These are phyloP conservation scores for Xylaria sp. DNA, from an alignment of 2,329 filamentous ascomycete genomes.

Conservation along the genomic window DNA sequence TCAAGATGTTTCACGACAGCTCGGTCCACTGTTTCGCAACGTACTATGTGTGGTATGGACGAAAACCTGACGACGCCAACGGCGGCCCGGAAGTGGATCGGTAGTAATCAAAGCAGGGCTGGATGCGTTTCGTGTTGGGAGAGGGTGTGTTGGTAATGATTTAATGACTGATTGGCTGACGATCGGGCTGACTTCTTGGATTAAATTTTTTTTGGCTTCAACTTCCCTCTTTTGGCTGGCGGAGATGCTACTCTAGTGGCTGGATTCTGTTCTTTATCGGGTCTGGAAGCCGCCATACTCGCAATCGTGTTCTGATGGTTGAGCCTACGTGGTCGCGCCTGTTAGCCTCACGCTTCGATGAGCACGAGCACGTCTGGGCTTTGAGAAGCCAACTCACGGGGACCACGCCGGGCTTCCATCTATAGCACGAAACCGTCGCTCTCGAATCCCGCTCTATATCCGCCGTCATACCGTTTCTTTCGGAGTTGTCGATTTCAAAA, in stretches of 20 bases:
- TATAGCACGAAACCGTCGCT: background rate
- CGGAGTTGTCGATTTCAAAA: background rate
- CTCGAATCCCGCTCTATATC: background rate
- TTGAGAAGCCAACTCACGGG: background rate
- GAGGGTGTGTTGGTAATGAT: constrained; percentile 16
- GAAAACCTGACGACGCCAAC: constrained; percentile 19
- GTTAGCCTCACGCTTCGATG: background rate
- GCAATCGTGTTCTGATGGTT: background rate
- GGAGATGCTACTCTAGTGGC: background rate
- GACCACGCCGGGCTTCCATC: background rate
- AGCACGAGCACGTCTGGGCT: background rate
- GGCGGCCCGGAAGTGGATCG: background rate
- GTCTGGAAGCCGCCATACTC: background rate
- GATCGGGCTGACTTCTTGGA: constrained; percentile 8
- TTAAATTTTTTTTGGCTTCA: background rate
- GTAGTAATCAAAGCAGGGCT: background rate
- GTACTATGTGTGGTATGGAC: constrained; percentile 33
- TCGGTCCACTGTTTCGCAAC: constrained; percentile 26
- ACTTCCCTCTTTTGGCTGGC: background rate
- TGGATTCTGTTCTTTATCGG: background rate
- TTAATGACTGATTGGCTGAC: constrained; percentile 19
- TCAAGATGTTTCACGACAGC: constrained; percentile 26
- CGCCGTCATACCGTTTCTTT: background rate
- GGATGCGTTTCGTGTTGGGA: background rate
- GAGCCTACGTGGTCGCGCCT: background rate